These are phyloP conservation scores for Flaveria sonorensis DNA, from an alignment of 129 eudicot genomes.

Conservation along the genomic window DNA sequence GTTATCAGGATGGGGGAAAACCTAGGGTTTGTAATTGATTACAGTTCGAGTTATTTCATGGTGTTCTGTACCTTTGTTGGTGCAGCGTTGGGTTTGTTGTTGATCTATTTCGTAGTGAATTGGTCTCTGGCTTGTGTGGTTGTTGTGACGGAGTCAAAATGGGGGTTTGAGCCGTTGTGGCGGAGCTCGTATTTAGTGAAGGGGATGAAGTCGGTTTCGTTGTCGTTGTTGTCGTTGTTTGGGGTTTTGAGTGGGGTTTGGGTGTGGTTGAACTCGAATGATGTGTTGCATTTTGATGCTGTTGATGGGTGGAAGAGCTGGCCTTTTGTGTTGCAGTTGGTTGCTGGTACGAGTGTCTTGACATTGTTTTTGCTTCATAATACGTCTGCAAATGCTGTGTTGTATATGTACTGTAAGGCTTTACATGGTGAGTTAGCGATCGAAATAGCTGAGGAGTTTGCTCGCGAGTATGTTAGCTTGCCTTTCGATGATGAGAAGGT, in stretches of 20 bases:
- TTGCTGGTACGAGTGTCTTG: conserved; percentile 50
- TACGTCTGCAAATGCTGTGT: conserved; percentile 53
- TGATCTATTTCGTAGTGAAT: conserved; percentile 31
- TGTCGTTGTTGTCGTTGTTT: conserved; percentile 28
- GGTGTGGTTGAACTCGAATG: conserved; percentile 36
- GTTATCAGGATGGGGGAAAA: conserved; percentile 1
- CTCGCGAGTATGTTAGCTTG: conserved; percentile 67
- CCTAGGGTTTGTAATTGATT: conserved; percentile 30
- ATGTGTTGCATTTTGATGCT: conserved; percentile 33
- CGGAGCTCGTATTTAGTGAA: conserved; percentile 41
- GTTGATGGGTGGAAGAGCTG: conserved; percentile 51
- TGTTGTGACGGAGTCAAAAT: conserved; percentile 46
- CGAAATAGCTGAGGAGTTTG: conserved; percentile 85
- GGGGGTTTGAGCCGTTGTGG: conserved; percentile 50
- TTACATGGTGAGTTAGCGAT: conserved; percentile 78
- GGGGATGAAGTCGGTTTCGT: conserved; percentile 39
- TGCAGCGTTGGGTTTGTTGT: background rate
- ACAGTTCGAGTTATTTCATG: conserved; percentile 3
- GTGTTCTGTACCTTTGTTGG: background rate
- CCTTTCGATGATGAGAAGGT: conserved; percentile 88
- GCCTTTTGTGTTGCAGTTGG: conserved; percentile 55
- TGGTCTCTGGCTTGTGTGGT: conserved; percentile 44
- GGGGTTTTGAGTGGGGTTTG: conserved; percentile 33
- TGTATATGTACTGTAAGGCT: conserved; percentile 91
- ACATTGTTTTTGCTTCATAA: conserved; percentile 64